These are phyloP conservation scores for Sporothrix brasiliensis DNA, from an alignment of 2,329 filamentous ascomycete species.

Conservation along the genomic window DNA sequence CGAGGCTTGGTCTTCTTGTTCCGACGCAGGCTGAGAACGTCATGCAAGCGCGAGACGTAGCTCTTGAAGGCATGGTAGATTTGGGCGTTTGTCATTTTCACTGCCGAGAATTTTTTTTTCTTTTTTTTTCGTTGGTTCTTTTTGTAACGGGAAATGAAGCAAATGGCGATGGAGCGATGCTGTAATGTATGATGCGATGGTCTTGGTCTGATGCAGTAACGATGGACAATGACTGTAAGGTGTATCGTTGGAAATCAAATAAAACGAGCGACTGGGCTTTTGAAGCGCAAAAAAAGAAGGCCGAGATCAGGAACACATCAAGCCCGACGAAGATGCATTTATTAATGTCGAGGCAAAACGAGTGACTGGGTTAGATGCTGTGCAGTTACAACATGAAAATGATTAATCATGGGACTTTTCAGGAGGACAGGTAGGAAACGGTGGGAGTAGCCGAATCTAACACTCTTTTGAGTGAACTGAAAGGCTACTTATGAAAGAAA, in stretches of 20 bases:
- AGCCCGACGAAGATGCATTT: neutral
- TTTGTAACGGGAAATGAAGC: neutral
- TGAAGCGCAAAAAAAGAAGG: slow-evolving; percentile 11
- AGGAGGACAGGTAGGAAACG: neutral
- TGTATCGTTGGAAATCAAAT: slow-evolving; percentile 11
- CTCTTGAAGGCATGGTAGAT: slow-evolving; percentile 48
- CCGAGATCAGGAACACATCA: neutral
- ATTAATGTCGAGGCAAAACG: slow-evolving; percentile 21
- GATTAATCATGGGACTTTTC: neutral
- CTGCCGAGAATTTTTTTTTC: neutral
- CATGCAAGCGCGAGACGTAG: slow-evolving; percentile 51
- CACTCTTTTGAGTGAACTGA: neutral
- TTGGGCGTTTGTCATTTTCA: slow-evolving; percentile 23
- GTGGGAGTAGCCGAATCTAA: neutral
- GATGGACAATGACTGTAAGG: neutral
- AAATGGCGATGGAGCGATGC: slow-evolving; percentile 15
- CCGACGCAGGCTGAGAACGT: slow-evolving; percentile 47
- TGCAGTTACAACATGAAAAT: slow-evolving; percentile 7
- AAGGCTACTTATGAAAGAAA: neutral
- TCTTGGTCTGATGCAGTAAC: slow-evolving; percentile 1
- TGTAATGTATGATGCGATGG: neutral
- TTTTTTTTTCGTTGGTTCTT: neutral
- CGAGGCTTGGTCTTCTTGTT: slow-evolving; percentile 49
- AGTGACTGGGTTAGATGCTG: slow-evolving; percentile 1
- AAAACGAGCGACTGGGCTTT: slow-evolving; percentile 22